These are phyloP conservation scores for Nakaseomyces glabratus DNA, from an alignment of 1,139 yeast genomes.

Conservation along the genomic window DNA sequence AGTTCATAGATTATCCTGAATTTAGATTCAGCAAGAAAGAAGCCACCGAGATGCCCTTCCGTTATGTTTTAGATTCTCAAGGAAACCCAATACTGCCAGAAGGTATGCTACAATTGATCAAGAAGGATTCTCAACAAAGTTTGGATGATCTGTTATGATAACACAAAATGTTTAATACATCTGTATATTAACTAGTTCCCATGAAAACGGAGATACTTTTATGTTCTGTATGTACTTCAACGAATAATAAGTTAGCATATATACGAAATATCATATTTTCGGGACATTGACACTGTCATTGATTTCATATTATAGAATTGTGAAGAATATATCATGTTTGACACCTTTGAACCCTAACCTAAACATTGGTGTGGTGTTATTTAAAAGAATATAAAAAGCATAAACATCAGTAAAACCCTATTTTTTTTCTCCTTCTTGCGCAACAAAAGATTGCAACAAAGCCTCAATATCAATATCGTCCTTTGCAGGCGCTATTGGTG, in stretches of 20 bases:
- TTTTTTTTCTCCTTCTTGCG: constrained; percentile 19
- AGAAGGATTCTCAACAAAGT: constrained; percentile 71
- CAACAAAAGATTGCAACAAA: constrained; percentile 35
- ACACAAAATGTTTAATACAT: constrained; percentile 1
- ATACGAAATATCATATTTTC: too few relatives aligned
- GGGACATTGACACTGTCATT: too few relatives aligned
- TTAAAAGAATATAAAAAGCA: too few relatives aligned
- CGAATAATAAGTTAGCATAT: too few relatives aligned
- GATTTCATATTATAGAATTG: too few relatives aligned
- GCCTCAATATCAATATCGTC: constrained; percentile 56
- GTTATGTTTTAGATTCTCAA: constrained; percentile 54
- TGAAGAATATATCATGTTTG: too few relatives aligned
- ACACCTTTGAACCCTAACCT: too few relatives aligned
- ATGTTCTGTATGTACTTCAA: too few relatives aligned
- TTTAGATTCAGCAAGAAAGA: constrained; percentile 79
- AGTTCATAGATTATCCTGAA: constrained; percentile 88
- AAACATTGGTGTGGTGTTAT: too few relatives aligned
- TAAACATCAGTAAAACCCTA: too few relatives aligned
- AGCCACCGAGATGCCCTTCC: constrained; percentile 95
- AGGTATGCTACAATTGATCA: constrained; percentile 84
- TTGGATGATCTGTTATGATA: constrained; percentile 40
- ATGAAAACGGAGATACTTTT: too few relatives aligned
- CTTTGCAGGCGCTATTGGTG: constrained; percentile 35
- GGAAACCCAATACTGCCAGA: constrained; percentile 77
- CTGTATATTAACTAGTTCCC: too few relatives aligned